Percentiles rank a stretch among this genome's conserved stretches.
phyloP scores from a whole-genome alignment of 106 monocot species.

The Dioscorea dumetorum region DNA sequence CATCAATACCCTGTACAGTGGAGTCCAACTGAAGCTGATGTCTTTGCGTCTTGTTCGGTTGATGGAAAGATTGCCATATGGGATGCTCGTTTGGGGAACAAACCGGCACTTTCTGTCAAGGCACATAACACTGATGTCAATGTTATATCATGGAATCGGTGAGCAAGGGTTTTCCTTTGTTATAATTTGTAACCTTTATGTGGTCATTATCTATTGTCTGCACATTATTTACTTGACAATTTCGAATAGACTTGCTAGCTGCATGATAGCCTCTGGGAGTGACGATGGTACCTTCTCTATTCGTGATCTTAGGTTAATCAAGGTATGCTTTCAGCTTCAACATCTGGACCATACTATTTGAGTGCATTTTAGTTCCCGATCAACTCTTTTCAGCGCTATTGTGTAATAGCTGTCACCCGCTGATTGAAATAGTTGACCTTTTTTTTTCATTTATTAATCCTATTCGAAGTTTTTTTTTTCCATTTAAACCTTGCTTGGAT shows the following conservation, averaged over 20 bases:
- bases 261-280: slow-evolving; percentile 96
- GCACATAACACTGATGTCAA: slow-evolving; percentile 87
- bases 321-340: slow-evolving; percentile 32
- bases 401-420: no score
- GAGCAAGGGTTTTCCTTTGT: not conserved
- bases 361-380: no score
- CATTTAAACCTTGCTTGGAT: no score
- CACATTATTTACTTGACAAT: not conserved
- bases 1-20: slow-evolving; percentile 36
- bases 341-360: no score
- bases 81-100: slow-evolving; percentile 76
- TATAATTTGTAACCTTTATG: not conserved
- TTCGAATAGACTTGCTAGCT: slow-evolving; percentile 68
- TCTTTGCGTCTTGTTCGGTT: slow-evolving; percentile 95
- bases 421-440: no score
- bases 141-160: slow-evolving; percentile 99
- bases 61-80: slow-evolving; percentile 82
- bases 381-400: no score
- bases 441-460: no score
- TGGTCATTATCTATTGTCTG: not conserved
- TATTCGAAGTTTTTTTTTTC: no score
- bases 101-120: slow-evolving; percentile 71
- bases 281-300: slow-evolving; percentile 91
- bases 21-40: slow-evolving; percentile 96
- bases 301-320: slow-evolving; percentile 82